These are phyloP conservation scores for Picocystis salinarum DNA, from an alignment of 139 green algal genomes.

Conservation along the genomic window DNA sequence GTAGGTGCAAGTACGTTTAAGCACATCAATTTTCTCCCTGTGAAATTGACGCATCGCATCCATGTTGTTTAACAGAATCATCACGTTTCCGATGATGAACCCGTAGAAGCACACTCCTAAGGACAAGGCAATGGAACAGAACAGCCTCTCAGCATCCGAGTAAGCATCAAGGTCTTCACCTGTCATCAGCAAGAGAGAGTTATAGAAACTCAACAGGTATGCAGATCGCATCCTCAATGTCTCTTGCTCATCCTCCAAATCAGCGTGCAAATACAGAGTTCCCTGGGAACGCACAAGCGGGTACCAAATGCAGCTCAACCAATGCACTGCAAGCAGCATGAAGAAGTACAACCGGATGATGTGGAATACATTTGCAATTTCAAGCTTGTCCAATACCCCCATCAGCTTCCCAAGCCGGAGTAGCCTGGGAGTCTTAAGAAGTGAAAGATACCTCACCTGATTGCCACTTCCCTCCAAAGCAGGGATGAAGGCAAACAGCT, in stretches of 20 bases:
- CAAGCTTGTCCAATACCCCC: slow-evolving; percentile 39
- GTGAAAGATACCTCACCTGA: slow-evolving; percentile 1
- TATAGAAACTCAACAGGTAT: slow-evolving; percentile 18
- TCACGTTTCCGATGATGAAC: slow-evolving; percentile 34
- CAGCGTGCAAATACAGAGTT: neutral
- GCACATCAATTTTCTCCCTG: slow-evolving; percentile 37
- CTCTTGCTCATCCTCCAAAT: too few species aligned
- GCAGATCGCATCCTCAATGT: too few species aligned
- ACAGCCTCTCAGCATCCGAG: slow-evolving; percentile 29
- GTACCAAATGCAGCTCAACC: slow-evolving; percentile 28
- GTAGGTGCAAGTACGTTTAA: slow-evolving; percentile 32
- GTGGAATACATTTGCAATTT: slow-evolving; percentile 30
- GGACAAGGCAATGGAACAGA: slow-evolving; percentile 21
- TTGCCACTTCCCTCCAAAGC: neutral
- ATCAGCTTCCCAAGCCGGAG: slow-evolving; percentile 31
- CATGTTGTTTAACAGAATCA: slow-evolving; percentile 37
- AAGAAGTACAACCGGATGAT: slow-evolving; percentile 29
- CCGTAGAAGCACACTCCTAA: slow-evolving; percentile 39
- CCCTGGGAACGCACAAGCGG: neutral
- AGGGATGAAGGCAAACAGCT: slow-evolving; percentile 9
- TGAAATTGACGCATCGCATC: slow-evolving; percentile 29
- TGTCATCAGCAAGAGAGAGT: slow-evolving; percentile 28
- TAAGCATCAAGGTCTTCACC: slow-evolving; percentile 27
- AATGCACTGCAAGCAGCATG: slow-evolving; percentile 34
- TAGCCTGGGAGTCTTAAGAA: slow-evolving; percentile 27